Evolutionary conservation across 2,329 filamentous ascomycete genomes (phyloP), one percentile per base, ranked within the genome.

Genomic region (Botryotinia convoluta): DNA sequence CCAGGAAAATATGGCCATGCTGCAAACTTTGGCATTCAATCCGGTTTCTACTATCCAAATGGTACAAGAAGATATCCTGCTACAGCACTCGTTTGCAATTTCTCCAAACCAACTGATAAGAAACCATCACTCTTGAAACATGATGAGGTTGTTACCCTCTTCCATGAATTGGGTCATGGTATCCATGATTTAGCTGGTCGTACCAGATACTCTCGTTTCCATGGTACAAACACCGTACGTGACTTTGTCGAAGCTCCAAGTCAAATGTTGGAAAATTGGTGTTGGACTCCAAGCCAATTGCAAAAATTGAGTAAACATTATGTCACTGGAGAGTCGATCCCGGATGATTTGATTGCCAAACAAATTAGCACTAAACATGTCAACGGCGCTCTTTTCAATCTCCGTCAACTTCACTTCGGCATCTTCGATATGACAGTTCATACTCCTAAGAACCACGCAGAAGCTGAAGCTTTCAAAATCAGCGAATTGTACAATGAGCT

Each of bases 391-490:
- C 87, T 94, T 8, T 92, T 92, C 83, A 95, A 94, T 80, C 86
- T 95, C 42, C 87, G 91, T 59, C 93, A 95, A 82, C 85, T 96
- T 60, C 90, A 94, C 81, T 94, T 94, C 79, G 93, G 92, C 57
- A 91, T 93, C 74, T 95, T 93, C 78, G 93, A 96, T 81, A 95
- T 96, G 93, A 89, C 89, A 0, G 87, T 95, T 4, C 93, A 96
- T 82, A 88, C 90, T 42, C 90, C 92, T 12, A 84, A 86, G 76
- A 87, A 86, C n/a, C 92, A 93, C 76, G 88, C 88, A 18, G 91
- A 89, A n/a, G 84, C 92, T 26, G 86, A 93, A 83, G 83, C 85
- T 35, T 82, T 95, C 74, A 87, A 94, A 73, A 85, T 91, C 44
- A 89, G 89, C 65, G 85, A 86, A 74, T 83, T 90, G 37, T 95